These are phyloP conservation scores for Trichoderma asperelloides DNA, from an alignment of 495 filamentous ascomycete genomes.

Conservation along the genomic window DNA sequence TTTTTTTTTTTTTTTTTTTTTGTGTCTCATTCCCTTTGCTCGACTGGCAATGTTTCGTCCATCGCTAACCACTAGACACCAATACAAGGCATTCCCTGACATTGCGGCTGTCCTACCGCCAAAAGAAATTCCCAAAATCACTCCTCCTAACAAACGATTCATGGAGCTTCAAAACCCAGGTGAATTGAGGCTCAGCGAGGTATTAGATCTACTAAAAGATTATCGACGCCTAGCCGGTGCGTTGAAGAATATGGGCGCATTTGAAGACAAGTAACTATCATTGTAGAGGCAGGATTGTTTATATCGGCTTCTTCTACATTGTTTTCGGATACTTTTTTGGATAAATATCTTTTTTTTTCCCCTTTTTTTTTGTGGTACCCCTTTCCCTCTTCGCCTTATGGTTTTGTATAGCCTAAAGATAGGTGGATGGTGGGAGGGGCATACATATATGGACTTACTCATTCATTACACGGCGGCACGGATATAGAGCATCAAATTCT, in stretches of 20 bases:
- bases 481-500: background rate
- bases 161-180: conserved; percentile 67
- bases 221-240: conserved; percentile 74
- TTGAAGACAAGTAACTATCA: conserved; percentile 18
- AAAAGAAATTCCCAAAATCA: conserved; percentile 46
- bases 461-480: background rate
- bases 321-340: background rate
- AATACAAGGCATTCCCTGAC: conserved; percentile 50
- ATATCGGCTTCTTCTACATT: background rate
- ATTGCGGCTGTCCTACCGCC: conserved; percentile 42
- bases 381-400: background rate
- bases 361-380: background rate
- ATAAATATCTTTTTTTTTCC: background rate
- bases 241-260: conserved; percentile 51
- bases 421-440: background rate
- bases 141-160: conserved; percentile 71
- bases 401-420: background rate
- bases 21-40: too few relatives aligned
- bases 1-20: too few relatives aligned
- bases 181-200: conserved; percentile 74
- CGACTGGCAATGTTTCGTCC: too few relatives aligned
- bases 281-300: background rate
- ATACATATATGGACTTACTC: background rate
- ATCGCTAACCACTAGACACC: background rate
- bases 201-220: conserved; percentile 72